Base-by-base conservation (phyloP, 1,284 basidiomycete species). In the Sporisorium reilianum region DNA sequence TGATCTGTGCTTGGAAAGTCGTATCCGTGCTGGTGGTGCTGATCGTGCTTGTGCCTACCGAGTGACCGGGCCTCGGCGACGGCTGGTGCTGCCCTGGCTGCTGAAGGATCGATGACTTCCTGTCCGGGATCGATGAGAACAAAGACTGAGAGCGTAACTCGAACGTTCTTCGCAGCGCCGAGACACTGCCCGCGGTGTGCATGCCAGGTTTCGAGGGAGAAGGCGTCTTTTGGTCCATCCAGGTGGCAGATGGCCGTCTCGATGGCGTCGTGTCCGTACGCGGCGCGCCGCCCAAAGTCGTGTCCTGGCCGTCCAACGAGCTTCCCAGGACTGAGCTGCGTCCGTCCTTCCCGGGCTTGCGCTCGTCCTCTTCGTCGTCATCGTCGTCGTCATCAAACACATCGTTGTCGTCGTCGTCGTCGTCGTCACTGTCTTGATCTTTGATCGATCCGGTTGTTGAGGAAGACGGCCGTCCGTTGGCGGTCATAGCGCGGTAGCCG, bases 1-100 rank as follows among this genome's bases (percentile, higher is more conserved):
- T 58, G 25, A 80, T 36, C 20, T 78, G 78, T 6, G 73, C 78
- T 0, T 65, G 60, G 63, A 78, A 80, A 1, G 75, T 78, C 14
- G 64, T 67, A 40, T 78, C 66, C 2, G 68, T 65, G 12, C 60
- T 60, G 9, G 54, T 45, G 5, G 57, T 62, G 52, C 68, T 64
- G 48, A 69, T 52, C 22, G 62, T 64, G 51, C 57, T 63, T 14
- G 58, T 36, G 10, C 49, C 55, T 7, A 28, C 40, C 23, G 50
- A 32, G 32, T 68, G 65, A 16, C 38, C 45, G 18, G 60, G 40
- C 3, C 36, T 40, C 54, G 52, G 58, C 11, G 20, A 41, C 38
- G 48, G 60, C 38, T 41, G 58, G 1, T 20, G 52, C 38, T 55
- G 64, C 36, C 4, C 16, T 7, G 16, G 46, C 46, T 48, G 59